Base-by-base conservation (phyloP, 2,329 filamentous ascomycete genomes). In the Aspergillus hiratsukae region DNA sequence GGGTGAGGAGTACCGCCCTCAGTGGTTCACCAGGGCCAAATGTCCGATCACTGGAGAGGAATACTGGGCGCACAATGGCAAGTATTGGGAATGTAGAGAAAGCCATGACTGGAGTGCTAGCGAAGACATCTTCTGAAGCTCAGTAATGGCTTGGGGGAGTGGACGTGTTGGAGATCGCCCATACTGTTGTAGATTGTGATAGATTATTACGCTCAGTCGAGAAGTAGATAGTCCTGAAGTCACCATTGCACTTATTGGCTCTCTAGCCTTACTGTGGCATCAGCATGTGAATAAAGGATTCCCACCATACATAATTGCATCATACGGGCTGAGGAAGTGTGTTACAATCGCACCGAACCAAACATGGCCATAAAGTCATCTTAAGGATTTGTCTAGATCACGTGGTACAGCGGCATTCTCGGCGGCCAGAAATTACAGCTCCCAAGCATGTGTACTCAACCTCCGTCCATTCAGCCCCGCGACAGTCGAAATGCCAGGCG, bases 51-150 rank as follows among this genome's bases (percentile, higher is more conserved):
- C 93, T 3, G 92, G 94, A 0, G 91, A 96, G 75, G 82, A 87
- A 62, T 96, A 88, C 75, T 99, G 94, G 94, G 81, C 87, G 64
- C 95, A 93, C 68, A 95, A 86, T 67, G 89, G 88, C 41, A 83
- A 89, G 72, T 99, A 99, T 74, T 99, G 94, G 94, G 80, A 84
- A 66, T 85, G 21, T 75, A 80, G 54, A 84, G 88, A 52, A 80
- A 79, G 66, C 79, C 78, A 53, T 66, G 72, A 70, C 90, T 92
- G 91, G 83, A 84, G 60, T 82, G 84, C 25, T 68, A 91, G 72
- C 71, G 90, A 96, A 76, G 87, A 89, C 64, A 87, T 96, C 56
- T 96, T 87, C 43, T 64, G 52, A 53, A 50, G 40, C 37, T 37
- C 6, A 48, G 14, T 14, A n/a, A n/a, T 7, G 23, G 23, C 21